Percentiles rank a stretch among this genome's conserved stretches.
Evolutionary conservation across 148 eudicot genomes (phyloP).

Genomic region (Gaultheria prostrata): DNA sequence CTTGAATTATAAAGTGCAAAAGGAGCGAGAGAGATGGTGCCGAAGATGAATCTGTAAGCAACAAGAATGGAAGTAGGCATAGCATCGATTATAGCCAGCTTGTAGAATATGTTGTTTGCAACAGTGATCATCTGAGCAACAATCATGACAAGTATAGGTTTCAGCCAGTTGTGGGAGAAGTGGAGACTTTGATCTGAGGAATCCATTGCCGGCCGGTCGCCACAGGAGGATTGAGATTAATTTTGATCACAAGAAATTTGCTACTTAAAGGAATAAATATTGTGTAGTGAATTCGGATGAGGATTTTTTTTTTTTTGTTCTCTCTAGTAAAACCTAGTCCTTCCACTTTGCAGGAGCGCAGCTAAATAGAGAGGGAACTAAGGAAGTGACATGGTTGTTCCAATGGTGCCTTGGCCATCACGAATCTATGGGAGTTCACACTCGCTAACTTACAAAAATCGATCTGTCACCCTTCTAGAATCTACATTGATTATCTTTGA

Average conservation of each 20-base stretch:
- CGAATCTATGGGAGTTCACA: too few relatives aligned
- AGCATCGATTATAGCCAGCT: background rate
- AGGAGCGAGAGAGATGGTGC: background rate
- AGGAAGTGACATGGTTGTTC: background rate
- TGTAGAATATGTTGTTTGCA: slow-evolving; percentile 9
- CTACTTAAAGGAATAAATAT: too few relatives aligned
- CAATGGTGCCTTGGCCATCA: background rate
- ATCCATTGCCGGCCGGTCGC: background rate
- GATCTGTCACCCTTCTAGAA: too few relatives aligned
- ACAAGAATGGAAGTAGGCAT: slow-evolving; percentile 13
- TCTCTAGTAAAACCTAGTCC: background rate
- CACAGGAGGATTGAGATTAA: background rate
- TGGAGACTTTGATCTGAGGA: background rate
- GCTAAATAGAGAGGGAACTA: background rate
- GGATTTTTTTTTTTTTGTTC: background rate
- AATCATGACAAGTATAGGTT: background rate
- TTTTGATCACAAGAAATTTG: too few relatives aligned
- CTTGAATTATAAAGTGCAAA: background rate
- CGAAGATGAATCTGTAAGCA: background rate
- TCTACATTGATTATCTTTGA: too few relatives aligned
- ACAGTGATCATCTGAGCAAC: background rate
- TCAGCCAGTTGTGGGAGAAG: background rate
- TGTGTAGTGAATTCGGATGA: too few relatives aligned
- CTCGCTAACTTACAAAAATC: too few relatives aligned
- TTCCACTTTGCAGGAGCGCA: too few relatives aligned